Conservation (phyloP, 768 basidiomycete species). For the Tulasnella sp. region DNA sequence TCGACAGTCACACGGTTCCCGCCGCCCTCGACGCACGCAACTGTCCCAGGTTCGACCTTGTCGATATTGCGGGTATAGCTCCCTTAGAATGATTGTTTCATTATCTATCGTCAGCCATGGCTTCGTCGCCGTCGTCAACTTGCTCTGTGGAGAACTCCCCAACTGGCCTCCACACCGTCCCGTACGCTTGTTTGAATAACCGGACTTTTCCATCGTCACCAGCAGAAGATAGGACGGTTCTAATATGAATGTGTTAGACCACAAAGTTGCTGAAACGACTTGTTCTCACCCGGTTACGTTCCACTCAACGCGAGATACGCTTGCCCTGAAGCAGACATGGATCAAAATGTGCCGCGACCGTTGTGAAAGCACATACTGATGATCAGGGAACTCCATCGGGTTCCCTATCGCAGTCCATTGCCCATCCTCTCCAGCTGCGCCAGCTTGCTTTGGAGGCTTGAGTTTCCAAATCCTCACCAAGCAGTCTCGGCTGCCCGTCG, state of each 20-base stretch:
- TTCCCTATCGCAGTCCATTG: constrained; percentile 66
- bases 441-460: constrained; percentile 39
- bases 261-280: neutral
- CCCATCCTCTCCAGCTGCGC: constrained; percentile 28
- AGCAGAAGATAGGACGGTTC: constrained; percentile 70
- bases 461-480: constrained; percentile 84
- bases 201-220: constrained; percentile 75
- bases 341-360: neutral
- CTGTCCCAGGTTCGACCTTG: no score
- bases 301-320: constrained; percentile 84
- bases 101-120: no score
- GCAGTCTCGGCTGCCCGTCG: constrained; percentile 80
- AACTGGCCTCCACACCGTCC: constrained; percentile 72
- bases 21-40: no score
- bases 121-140: constrained; percentile 36
- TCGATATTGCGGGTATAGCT: no score
- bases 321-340: constrained; percentile 35
- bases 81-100: no score
- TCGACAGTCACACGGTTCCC: no score
- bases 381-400: constrained; percentile 81
- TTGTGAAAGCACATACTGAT: constrained; percentile 39
- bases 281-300: constrained; percentile 65
- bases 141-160: constrained; percentile 76
- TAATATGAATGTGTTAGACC: constrained; percentile 23
- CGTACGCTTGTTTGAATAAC: constrained; percentile 70